Conservation (phyloP, 495 filamentous ascomycete species). For the Rhizodiscina lignyota region DNA sequence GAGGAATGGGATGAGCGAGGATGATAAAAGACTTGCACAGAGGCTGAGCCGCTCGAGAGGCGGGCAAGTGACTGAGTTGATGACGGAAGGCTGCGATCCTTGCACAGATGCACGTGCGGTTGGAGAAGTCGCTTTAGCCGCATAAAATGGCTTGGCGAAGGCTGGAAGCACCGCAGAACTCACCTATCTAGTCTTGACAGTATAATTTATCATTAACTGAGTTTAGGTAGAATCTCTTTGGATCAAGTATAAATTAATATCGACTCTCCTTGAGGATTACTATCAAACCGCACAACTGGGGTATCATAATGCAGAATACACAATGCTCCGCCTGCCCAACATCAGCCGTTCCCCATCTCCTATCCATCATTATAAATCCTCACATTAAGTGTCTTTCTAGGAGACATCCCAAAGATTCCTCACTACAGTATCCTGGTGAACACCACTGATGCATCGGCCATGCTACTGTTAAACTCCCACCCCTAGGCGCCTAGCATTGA, state of each 20-base stretch:
- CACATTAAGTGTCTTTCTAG: background rate
- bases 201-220: background rate
- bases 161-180: too few species aligned
- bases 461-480: too few species aligned
- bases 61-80: background rate
- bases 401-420: too few species aligned
- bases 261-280: background rate
- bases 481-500: too few species aligned
- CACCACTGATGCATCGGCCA: too few species aligned
- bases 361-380: background rate
- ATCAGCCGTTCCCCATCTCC: background rate
- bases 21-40: background rate
- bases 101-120: too few species aligned
- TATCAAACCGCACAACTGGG: background rate
- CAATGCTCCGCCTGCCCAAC: background rate
- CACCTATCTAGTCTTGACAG: too few species aligned
- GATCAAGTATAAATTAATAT: background rate
- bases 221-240: background rate
- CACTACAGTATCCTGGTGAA: too few species aligned
- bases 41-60: background rate
- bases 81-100: background rate
- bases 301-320: background rate
- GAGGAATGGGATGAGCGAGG: background rate
- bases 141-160: too few species aligned
- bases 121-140: too few species aligned